These are phyloP conservation scores for Ganoderma meredithae DNA, from an alignment of 1,284 basidiomycete genomes.

Conservation along the genomic window DNA sequence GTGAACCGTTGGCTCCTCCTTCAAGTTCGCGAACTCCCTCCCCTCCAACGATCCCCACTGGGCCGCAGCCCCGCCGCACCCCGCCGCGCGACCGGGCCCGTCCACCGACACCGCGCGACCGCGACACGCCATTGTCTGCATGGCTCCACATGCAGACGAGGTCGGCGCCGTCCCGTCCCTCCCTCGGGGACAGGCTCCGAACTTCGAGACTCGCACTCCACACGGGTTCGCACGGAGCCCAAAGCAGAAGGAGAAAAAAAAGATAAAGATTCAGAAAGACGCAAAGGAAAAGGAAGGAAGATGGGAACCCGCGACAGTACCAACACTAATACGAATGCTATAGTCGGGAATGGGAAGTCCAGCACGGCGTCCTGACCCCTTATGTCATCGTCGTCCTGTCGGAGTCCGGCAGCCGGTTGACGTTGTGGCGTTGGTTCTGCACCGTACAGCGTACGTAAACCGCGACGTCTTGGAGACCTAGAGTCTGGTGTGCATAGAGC, in stretches of 20 bases:
- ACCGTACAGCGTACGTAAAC: slow-evolving; percentile 17
- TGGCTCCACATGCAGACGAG: not conserved
- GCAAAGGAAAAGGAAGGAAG: not conserved
- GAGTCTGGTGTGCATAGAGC: not conserved
- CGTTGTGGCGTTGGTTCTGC: too few species aligned
- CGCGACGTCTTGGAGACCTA: not conserved
- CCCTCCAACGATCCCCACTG: not conserved
- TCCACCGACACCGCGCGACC: not conserved
- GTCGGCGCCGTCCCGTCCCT: not conserved
- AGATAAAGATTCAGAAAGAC: too few species aligned
- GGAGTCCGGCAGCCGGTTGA: slow-evolving; percentile 2
- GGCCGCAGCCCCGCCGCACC: not conserved
- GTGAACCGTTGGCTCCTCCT: not conserved
- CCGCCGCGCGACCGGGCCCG: slow-evolving; percentile 2
- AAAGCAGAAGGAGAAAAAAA: not conserved
- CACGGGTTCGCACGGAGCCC: not conserved
- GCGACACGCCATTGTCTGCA: not conserved
- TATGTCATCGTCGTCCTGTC: not conserved
- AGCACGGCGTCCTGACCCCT: too few species aligned
- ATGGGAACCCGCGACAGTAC: not conserved
- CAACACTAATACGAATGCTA: too few species aligned
- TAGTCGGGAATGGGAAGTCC: too few species aligned
- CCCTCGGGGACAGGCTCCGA: not conserved
- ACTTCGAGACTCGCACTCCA: not conserved
- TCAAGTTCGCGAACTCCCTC: not conserved